Percentiles rank a stretch among this genome's conserved stretches.
These are phyloP conservation scores for Yamadazyma akitaensis DNA, from an alignment of 805 yeast species.

Conservation along the genomic window DNA sequence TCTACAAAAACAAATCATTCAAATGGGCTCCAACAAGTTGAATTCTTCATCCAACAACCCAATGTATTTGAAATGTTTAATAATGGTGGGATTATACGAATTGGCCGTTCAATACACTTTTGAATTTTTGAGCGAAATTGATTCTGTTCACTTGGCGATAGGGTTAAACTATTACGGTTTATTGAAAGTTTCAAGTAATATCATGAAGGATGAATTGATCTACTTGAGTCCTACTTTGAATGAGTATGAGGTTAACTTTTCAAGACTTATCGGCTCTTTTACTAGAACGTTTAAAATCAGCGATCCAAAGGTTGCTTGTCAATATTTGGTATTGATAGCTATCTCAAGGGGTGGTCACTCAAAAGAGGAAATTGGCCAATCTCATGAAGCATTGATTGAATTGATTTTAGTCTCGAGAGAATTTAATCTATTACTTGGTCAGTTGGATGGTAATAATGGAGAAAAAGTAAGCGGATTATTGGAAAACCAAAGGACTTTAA, in stretches of 20 bases:
- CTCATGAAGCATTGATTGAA: conserved; percentile 79
- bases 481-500: conserved; percentile 68
- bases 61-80: conserved; percentile 68
- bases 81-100: conserved; percentile 79
- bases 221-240: conserved; percentile 28
- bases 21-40: conserved; percentile 72
- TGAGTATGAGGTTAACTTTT: conserved; percentile 44
- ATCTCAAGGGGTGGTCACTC: conserved; percentile 38
- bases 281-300: conserved; percentile 78
- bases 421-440: conserved; percentile 79
- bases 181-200: conserved; percentile 45
- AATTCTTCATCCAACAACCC: conserved; percentile 62
- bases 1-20: conserved; percentile 66
- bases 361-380: conserved; percentile 48
- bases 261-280: conserved; percentile 72
- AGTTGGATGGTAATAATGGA: conserved; percentile 65
- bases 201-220: conserved; percentile 34
- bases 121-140: conserved; percentile 64
- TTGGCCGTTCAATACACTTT: conserved; percentile 67
- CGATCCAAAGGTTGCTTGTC: conserved; percentile 90
- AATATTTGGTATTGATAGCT: conserved; percentile 73
- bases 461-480: conserved; percentile 77
- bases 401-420: conserved; percentile 84
- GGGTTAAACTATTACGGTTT: conserved; percentile 73
- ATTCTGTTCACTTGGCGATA: conserved; percentile 86